A percentile compares a stretch with the other conserved stretches of the same genome.
These are phyloP conservation scores for Aspergillus spinulosporus DNA, from an alignment of 2,329 filamentous ascomycete genomes.

Conservation along the genomic window DNA sequence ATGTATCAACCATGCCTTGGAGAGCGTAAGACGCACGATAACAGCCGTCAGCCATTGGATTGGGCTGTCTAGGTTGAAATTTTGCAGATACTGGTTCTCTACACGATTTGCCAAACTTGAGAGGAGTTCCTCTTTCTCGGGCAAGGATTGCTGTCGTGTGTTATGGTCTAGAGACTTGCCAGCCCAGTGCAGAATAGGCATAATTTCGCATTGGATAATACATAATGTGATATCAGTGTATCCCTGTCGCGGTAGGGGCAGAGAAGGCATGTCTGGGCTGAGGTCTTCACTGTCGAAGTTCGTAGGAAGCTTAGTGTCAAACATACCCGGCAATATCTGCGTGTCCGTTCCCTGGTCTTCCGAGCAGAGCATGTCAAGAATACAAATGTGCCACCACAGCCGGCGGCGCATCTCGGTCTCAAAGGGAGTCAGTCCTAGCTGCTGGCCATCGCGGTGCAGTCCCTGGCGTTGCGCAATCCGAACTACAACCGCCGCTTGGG, in stretches of 20 bases:
- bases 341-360: conserved; percentile 31
- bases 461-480: conserved; percentile 15
- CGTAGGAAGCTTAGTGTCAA: conserved; percentile 25
- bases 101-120: conserved; percentile 13
- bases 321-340: conserved; percentile 26
- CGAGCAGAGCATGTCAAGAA: conserved; percentile 30
- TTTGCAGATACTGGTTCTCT: conserved; percentile 24
- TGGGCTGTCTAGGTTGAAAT: conserved; percentile 42
- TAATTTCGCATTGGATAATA: neutral
- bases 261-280: conserved; percentile 14
- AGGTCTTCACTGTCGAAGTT: conserved; percentile 30
- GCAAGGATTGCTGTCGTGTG: neutral
- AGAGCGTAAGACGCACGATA: conserved; percentile 64
- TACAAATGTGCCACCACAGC: conserved; percentile 33
- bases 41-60: conserved; percentile 64
- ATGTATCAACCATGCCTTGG: conserved; percentile 62
- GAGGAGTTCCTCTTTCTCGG: neutral
- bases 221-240: conserved; percentile 27
- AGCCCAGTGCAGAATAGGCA: neutral
- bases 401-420: conserved; percentile 31
- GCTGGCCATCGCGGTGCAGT: conserved; percentile 15
- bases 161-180: neutral
- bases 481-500: conserved; percentile 8
- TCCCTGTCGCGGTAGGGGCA: conserved; percentile 10
- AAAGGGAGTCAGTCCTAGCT: conserved; percentile 15